Conservation (phyloP, 352 stramenopile genomes). For the Sclerospora graminicola region DNA sequence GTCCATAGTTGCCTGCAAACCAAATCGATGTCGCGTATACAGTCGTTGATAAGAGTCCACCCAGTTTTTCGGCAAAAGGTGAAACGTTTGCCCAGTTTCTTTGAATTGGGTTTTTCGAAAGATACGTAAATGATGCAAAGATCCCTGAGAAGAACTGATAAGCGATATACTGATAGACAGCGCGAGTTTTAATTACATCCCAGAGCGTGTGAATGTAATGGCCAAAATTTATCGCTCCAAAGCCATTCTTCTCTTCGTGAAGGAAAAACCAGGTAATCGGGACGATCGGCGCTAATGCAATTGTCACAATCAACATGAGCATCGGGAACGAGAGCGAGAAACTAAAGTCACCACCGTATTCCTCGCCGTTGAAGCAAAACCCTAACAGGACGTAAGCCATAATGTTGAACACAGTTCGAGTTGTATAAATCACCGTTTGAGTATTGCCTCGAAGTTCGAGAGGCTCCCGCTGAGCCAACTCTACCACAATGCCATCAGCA, state of each 20-base stretch:
- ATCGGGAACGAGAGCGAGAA: constrained; percentile 43
- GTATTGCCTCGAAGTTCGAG: constrained; percentile 31
- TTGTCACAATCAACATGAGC: constrained; percentile 36
- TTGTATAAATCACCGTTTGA: constrained; percentile 50
- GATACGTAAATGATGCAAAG: constrained; percentile 57
- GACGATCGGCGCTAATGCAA: constrained; percentile 23
- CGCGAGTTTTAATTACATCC: constrained; percentile 42
- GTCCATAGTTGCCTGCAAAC: constrained; percentile 31
- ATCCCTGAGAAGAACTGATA: constrained; percentile 61
- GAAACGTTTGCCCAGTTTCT: constrained; percentile 46
- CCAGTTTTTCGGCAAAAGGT: constrained; percentile 44
- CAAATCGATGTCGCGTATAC: constrained; percentile 36
- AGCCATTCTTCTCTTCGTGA: constrained; percentile 12
- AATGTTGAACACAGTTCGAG: constrained; percentile 37
- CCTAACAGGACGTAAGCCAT: constrained; percentile 35
- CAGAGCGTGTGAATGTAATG: constrained; percentile 38
- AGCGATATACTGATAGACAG: constrained; percentile 43
- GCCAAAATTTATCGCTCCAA: constrained; percentile 13
- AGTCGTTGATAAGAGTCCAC: constrained; percentile 38
- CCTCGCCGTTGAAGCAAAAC: constrained; percentile 33
- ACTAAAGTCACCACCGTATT: constrained; percentile 47
- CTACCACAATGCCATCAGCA: constrained; percentile 50
- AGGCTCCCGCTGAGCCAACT: constrained; percentile 46
- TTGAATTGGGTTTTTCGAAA: constrained; percentile 42
- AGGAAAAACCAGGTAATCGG: constrained; percentile 22